phyloP scores from a whole-genome alignment of 225 moss, liverwort and hornwort species.

The Asterella californica region DNA sequence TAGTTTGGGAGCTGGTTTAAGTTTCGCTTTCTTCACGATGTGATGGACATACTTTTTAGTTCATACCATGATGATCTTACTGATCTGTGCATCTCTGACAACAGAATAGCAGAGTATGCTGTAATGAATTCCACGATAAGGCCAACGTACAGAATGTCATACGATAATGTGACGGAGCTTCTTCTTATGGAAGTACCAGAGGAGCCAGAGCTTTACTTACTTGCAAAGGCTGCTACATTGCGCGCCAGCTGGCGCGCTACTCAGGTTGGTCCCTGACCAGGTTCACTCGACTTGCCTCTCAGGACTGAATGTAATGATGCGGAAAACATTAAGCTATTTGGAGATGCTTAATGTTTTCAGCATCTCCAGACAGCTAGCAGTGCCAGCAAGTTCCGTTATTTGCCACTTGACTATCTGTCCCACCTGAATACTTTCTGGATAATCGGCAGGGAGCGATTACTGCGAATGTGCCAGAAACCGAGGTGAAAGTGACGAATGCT shows the following conservation, averaged over 20 bases:
- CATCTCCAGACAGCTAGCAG: no score
- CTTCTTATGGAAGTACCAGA: constrained; percentile 77
- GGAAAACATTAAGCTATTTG: no score
- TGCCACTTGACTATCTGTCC: no score
- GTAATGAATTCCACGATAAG: constrained; percentile 81
- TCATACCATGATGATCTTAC: not conserved
- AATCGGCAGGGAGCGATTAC: constrained; percentile 74
- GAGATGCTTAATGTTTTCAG: not conserved
- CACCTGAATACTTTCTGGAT: not conserved
- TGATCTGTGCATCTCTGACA: constrained; percentile 9
- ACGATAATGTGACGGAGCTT: constrained; percentile 75
- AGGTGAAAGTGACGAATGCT: constrained; percentile 62
- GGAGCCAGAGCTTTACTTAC: constrained; percentile 73
- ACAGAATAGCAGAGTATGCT: constrained; percentile 88
- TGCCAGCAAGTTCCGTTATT: no score
- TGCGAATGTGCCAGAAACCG: constrained; percentile 65
- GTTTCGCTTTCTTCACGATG: not conserved
- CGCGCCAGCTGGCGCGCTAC: constrained; percentile 70
- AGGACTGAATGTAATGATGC: no score
- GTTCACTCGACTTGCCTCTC: not conserved
- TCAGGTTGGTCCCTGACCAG: constrained; percentile 44
- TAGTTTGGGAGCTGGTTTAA: not conserved
- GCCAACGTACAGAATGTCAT: constrained; percentile 91
- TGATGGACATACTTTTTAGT: not conserved
- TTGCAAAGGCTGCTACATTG: constrained; percentile 65